A percentile compares a stretch with the other conserved stretches of the same genome.
phyloP scores from a whole-genome alignment of 2,329 filamentous ascomycete genomes.

The Penicillium sp. region DNA sequence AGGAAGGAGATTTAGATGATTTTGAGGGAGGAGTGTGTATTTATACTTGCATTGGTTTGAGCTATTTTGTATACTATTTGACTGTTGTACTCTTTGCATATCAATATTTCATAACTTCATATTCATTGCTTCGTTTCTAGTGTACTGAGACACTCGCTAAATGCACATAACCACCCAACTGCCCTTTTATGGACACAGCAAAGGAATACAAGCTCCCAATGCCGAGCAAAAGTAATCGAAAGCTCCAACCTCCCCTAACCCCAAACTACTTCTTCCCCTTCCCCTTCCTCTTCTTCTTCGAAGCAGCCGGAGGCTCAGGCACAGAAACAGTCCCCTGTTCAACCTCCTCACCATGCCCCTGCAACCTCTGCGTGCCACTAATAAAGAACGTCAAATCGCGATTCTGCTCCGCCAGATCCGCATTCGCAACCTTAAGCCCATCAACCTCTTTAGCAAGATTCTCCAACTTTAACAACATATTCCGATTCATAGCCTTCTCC shows the following conservation, averaged over 20 bases:
- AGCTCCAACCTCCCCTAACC: neutral
- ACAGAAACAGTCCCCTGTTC: constrained; percentile 70
- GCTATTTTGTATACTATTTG: neutral
- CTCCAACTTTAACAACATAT: constrained; percentile 74
- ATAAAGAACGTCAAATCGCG: constrained; percentile 86
- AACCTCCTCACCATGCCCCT: constrained; percentile 69
- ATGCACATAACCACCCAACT: neutral
- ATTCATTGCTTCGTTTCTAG: neutral
- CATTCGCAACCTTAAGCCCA: constrained; percentile 60
- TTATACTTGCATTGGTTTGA: neutral
- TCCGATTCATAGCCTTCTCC: constrained; percentile 80
- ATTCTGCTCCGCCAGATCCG: constrained; percentile 80
- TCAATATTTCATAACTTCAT: neutral
- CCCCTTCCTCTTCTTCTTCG: constrained; percentile 45
- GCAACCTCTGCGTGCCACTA: constrained; percentile 76
- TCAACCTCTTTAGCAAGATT: constrained; percentile 62
- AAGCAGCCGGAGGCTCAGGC: constrained; percentile 54
- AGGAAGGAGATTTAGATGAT: constrained; percentile 50
- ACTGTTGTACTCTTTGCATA: neutral
- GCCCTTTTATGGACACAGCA: neutral
- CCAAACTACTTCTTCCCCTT: constrained; percentile 17
- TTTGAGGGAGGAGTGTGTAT: neutral
- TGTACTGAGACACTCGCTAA: neutral
- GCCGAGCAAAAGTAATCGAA: neutral
- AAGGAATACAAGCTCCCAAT: neutral